Evolutionary conservation across 768 basidiomycete species (phyloP).

Genomic region (Phaffia australis): DNA sequence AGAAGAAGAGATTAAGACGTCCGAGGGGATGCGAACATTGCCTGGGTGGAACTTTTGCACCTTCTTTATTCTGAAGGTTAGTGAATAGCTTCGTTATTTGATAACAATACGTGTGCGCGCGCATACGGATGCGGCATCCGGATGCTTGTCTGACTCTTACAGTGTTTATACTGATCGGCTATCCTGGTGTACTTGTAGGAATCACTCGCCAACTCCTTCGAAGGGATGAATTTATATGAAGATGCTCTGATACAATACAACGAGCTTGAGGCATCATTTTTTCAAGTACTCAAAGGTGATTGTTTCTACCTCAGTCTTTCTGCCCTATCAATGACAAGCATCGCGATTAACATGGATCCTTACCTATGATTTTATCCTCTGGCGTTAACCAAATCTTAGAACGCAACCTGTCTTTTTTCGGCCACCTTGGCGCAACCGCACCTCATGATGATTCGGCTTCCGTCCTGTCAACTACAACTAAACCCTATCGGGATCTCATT

Average conservation of each 20-base stretch:
- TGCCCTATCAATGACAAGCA: neutral
- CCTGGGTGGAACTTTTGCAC: conserved; percentile 99
- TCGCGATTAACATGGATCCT: neutral
- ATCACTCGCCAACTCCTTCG: conserved; percentile 81
- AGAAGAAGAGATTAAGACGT: conserved; percentile 81
- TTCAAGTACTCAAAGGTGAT: conserved; percentile 39
- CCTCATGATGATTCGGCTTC: conserved; percentile 64
- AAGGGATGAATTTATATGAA: conserved; percentile 76
- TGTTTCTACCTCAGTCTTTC: neutral
- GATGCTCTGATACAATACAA: conserved; percentile 82
- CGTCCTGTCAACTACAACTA: conserved; percentile 63
- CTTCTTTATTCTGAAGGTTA: conserved; percentile 87
- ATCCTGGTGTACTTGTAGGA: conserved; percentile 49
- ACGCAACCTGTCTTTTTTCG: conserved; percentile 89
- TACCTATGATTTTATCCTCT: neutral
- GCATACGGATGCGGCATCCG: neutral
- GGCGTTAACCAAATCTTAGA: conserved; percentile 47
- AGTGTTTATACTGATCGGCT: neutral
- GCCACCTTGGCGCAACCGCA: conserved; percentile 60
- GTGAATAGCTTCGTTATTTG: conserved; percentile 20
- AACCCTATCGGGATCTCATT: conserved; percentile 80
- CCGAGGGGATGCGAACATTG: conserved; percentile 78
- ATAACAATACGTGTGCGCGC: neutral
- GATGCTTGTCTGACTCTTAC: neutral
- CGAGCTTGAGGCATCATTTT: conserved; percentile 78